Evolutionary conservation across 129 eudicot species (phyloP), one percentile per base, ranked within the genome.

Genomic region (Apium graveolens): DNA sequence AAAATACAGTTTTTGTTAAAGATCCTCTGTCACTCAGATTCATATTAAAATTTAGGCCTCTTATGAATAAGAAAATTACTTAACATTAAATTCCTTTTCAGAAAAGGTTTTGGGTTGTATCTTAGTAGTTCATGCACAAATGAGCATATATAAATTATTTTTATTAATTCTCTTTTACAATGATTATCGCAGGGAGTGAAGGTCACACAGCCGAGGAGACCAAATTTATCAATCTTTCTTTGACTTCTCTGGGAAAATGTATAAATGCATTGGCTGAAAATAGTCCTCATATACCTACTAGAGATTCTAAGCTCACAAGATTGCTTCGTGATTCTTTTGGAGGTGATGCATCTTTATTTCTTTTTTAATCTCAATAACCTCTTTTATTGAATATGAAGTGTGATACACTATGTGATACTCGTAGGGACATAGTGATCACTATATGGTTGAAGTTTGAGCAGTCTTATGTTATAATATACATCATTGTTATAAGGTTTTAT

Each of bases 291-390:
- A 95, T 95, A 73, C 98, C 98, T 62, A 95, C 91, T 66, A 85
- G 98, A 84, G 98, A 95, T 84, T 95, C 98, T 76, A 95, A 95
- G 80, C 85, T 95, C 68, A 95, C 98, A 44, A 87, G 98, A 86
- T 80, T 95, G 84, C 98, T 95, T 66, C 91, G 98, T 81, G 98
- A 95, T 84, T 95, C 98, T 11, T 95, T 95, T 88, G 98, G 98
- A 88, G 98, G 98, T 94, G 74, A 81, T 71, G 42, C 53, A 51
- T n/a, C 71, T 34, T 80, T 74, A 48, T 41, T 53, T 83, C 70
- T 76, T 79, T 74, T 34, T 53, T 46, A 60, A 60, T n/a, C 32
- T 26, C 27, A 26, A 2, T n/a, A 14, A n/a, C 16, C 32, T 57
- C 12, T n/a, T 26, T n/a, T 39, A 39, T 39, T 72, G 48, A 38